These are phyloP conservation scores for Rhodotorula diobovata DNA, from an alignment of 768 basidiomycete genomes.

Conservation along the genomic window DNA sequence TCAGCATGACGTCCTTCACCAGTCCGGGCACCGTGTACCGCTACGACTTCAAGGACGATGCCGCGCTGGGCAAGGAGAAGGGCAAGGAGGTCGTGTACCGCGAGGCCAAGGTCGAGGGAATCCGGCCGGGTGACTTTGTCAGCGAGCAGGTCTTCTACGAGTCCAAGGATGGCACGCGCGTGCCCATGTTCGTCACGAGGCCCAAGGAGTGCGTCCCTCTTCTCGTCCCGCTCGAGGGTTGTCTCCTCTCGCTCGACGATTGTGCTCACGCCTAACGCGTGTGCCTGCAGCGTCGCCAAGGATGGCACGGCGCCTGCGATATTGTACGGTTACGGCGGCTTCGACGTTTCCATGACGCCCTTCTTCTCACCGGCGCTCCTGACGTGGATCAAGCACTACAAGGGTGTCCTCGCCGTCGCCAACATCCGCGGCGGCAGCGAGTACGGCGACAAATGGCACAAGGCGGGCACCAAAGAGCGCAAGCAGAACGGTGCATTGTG, in stretches of 20 bases:
- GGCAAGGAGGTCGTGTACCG: constrained; percentile 55
- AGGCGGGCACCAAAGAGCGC: constrained; percentile 63
- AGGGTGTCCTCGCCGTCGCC: constrained; percentile 58
- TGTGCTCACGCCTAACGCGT: too few species aligned
- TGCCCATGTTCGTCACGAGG: constrained; percentile 81
- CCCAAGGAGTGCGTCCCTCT: constrained; percentile 54
- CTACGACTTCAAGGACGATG: constrained; percentile 55
- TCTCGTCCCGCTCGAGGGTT: neutral
- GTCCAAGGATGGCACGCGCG: constrained; percentile 70
- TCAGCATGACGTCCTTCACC: constrained; percentile 61
- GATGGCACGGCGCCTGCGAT: constrained; percentile 72
- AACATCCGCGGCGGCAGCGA: constrained; percentile 61
- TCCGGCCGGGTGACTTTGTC: constrained; percentile 65
- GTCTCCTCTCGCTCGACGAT: too few species aligned
- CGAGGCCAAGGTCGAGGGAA: constrained; percentile 58
- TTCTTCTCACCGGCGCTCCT: constrained; percentile 67
- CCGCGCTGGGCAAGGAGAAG: constrained; percentile 1
- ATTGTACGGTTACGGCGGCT: constrained; percentile 75
- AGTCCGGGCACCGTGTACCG: constrained; percentile 63
- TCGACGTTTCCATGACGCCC: constrained; percentile 61
- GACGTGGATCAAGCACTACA: constrained; percentile 68
- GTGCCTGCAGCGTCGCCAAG: constrained; percentile 9
- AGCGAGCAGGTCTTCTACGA: constrained; percentile 72
- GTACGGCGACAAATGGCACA: constrained; percentile 81
- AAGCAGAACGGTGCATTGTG: constrained; percentile 52